phyloP scores from a whole-genome alignment of 495 filamentous ascomycete species.

The Lasiosphaeria miniovina region DNA sequence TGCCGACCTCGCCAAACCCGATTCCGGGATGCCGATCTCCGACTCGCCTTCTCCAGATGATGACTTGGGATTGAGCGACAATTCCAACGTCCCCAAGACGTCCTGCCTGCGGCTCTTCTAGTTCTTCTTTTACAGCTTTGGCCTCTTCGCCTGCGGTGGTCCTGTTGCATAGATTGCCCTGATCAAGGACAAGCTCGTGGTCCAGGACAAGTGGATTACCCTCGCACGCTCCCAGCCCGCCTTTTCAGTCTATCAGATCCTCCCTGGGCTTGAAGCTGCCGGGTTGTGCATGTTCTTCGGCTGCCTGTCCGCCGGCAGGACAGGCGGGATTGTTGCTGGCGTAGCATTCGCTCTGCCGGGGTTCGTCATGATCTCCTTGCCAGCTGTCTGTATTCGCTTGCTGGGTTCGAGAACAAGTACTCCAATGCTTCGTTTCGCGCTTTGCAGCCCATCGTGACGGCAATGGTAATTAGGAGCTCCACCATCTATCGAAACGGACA shows the following conservation, averaged over 20 bases:
- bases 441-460: conserved; percentile 17
- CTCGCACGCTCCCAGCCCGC: conserved; percentile 16
- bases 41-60: neutral
- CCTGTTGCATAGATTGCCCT: conserved; percentile 14
- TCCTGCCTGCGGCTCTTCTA: conserved; percentile 13
- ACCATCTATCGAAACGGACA: neutral
- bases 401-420: conserved; percentile 17
- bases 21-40: neutral
- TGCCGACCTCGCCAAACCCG: neutral
- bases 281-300: conserved; percentile 19
- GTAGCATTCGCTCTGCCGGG: conserved; percentile 12
- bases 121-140: conserved; percentile 20
- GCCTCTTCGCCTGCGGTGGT: conserved; percentile 17
- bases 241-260: conserved; percentile 17
- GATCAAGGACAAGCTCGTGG: conserved; percentile 17
- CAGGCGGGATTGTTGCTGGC: conserved; percentile 13
- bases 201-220: conserved; percentile 15
- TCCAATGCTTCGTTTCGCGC: conserved; percentile 16
- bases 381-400: conserved; percentile 14
- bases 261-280: conserved; percentile 14
- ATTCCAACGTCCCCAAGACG: conserved; percentile 11
- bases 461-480: conserved; percentile 5
- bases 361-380: conserved; percentile 16
- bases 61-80: conserved; percentile 9
- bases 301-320: conserved; percentile 11